A percentile compares a stretch with the other conserved stretches of the same genome.
Conservation (phyloP, 2,329 filamentous ascomycete species). For the Phialocephala sp. region DNA sequence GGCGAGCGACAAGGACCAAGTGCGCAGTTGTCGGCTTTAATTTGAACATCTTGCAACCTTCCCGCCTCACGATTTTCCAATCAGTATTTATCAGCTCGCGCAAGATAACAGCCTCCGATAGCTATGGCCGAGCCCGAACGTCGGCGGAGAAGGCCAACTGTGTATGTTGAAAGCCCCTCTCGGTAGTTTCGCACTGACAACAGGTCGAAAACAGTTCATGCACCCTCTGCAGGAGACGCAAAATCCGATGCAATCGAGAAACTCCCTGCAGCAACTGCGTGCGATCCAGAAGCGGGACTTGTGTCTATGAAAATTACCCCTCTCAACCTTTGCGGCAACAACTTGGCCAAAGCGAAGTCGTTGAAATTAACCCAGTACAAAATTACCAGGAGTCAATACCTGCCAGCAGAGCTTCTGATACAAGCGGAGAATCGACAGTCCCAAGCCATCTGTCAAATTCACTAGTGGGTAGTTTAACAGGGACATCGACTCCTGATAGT, state of each 20-base stretch:
- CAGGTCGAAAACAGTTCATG: slow-evolving; percentile 54
- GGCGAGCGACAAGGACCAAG: neutral
- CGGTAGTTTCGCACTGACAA: slow-evolving; percentile 19
- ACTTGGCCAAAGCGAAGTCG: neutral
- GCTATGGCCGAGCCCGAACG: slow-evolving; percentile 37
- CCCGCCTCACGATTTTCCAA: neutral
- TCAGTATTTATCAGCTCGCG: neutral
- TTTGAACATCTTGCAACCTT: neutral
- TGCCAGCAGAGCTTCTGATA: neutral
- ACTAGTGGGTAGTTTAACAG: neutral
- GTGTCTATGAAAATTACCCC: slow-evolving; percentile 52
- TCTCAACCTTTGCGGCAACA: slow-evolving; percentile 28
- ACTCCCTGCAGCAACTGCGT: slow-evolving; percentile 64
- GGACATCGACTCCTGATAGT: neutral
- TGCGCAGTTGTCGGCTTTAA: neutral
- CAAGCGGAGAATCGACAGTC: neutral
- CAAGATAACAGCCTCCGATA: slow-evolving; percentile 30
- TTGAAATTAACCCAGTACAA: neutral
- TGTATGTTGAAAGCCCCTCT: slow-evolving; percentile 45
- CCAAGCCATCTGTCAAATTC: neutral
- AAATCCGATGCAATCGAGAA: slow-evolving; percentile 65
- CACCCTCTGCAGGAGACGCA: slow-evolving; percentile 62
- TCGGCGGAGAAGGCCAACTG: slow-evolving; percentile 49
- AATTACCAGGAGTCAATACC: neutral
- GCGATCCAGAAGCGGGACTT: slow-evolving; percentile 59